A percentile compares a stretch with the other conserved stretches of the same genome.
Conservation (phyloP, 1,284 basidiomycete genomes). For the Tilletia setariae region DNA sequence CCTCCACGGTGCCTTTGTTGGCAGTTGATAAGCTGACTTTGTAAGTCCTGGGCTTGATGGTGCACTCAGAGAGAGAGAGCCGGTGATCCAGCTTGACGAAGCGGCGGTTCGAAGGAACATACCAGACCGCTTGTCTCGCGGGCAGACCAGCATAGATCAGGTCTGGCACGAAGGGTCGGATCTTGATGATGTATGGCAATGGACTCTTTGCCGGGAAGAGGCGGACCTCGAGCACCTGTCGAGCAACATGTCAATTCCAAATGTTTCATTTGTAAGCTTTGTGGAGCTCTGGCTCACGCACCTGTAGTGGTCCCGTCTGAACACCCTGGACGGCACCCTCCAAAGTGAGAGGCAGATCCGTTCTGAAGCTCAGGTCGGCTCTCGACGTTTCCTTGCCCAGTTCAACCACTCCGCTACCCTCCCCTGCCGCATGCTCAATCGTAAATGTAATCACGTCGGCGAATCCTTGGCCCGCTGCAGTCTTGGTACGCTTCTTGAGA, state of each 20-base stretch:
- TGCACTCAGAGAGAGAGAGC: neutral
- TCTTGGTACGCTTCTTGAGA: neutral
- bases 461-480: neutral
- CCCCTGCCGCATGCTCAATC: neutral
- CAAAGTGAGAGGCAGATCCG: neutral
- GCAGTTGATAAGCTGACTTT: neutral
- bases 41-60: slow-evolving; percentile 4
- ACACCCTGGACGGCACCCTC: neutral
- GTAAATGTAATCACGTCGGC: neutral
- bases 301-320: neutral
- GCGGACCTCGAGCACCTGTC: neutral
- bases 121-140: slow-evolving; percentile 9
- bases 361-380: neutral
- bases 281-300: neutral
- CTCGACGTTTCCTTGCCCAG: neutral
- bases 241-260: neutral
- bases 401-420: neutral
- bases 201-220: neutral
- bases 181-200: slow-evolving; percentile 7
- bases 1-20: neutral
- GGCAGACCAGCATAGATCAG: slow-evolving; percentile 11
- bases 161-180: neutral
- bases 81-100: slow-evolving; percentile 6
- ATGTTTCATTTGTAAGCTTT: neutral
- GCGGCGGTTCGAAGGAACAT: neutral